A percentile compares a stretch with the other conserved stretches of the same genome.
These are phyloP conservation scores for Hygrocybe punicea DNA, from an alignment of 768 basidiomycete genomes.

Conservation along the genomic window DNA sequence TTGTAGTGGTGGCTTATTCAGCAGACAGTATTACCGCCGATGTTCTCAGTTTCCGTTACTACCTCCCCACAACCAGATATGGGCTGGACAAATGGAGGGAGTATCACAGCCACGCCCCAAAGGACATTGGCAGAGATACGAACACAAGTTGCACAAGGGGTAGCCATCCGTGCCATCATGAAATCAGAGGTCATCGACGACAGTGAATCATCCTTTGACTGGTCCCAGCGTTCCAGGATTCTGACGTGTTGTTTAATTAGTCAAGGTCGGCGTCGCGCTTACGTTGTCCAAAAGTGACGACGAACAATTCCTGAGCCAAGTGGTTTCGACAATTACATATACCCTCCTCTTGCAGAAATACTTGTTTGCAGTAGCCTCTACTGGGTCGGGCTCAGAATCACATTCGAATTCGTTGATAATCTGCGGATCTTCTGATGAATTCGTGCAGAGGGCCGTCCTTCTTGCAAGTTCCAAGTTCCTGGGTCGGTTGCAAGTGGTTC, in stretches of 20 bases:
- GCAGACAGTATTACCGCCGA: no score
- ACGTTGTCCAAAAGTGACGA: slow-evolving; percentile 59
- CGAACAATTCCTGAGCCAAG: slow-evolving; percentile 51
- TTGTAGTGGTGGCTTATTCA: no score
- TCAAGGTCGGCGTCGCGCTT: slow-evolving; percentile 56
- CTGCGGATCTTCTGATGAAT: slow-evolving; percentile 51
- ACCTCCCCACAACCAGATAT: no score
- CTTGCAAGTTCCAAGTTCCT: slow-evolving; percentile 67
- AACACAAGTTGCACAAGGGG: slow-evolving; percentile 48
- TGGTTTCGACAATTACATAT: slow-evolving; percentile 48
- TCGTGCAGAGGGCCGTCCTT: slow-evolving; percentile 64
- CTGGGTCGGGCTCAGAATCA: slow-evolving; percentile 30
- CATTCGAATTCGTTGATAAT: slow-evolving; percentile 52
- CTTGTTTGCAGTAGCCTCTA: slow-evolving; percentile 56
- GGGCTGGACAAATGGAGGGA: no score
- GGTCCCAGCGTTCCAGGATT: not conserved
- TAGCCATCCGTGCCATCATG: slow-evolving; percentile 46
- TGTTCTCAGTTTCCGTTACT: no score
- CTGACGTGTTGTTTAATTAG: slow-evolving; percentile 20
- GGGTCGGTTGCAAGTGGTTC: slow-evolving; percentile 48
- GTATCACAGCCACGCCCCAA: not conserved
- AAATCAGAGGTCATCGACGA: slow-evolving; percentile 43
- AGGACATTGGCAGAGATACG: slow-evolving; percentile 48
- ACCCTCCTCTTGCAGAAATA: slow-evolving; percentile 43
- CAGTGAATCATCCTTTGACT: slow-evolving; percentile 11